These are phyloP conservation scores for Melastoma candidum DNA, from an alignment of 441 rosid species.

Conservation along the genomic window DNA sequence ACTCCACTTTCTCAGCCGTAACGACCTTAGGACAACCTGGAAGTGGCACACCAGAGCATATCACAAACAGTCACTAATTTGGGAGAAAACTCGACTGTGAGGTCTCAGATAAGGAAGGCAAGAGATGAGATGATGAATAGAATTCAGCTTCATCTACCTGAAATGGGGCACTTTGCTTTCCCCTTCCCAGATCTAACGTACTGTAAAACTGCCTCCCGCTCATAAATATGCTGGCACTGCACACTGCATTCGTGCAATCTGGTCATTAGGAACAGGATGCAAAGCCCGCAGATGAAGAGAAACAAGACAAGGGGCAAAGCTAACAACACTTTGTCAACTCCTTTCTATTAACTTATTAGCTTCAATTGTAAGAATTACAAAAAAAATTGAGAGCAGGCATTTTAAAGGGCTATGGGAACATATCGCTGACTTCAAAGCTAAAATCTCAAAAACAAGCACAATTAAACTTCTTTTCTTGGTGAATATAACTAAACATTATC, in stretches of 20 bases:
- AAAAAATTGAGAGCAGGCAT: too few species aligned
- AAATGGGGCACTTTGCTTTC: constrained; percentile 46
- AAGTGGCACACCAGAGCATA: constrained; percentile 3
- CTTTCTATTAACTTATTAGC: too few species aligned
- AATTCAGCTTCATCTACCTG: constrained; percentile 35
- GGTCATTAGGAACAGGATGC: neutral
- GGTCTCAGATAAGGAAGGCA: neutral
- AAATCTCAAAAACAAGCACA: too few species aligned
- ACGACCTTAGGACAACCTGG: constrained; percentile 22
- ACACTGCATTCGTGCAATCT: constrained; percentile 27
- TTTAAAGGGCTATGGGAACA: too few species aligned
- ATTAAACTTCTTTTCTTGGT: too few species aligned
- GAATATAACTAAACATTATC: too few species aligned
- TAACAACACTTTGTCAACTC: too few species aligned
- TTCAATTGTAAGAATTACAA: too few species aligned
- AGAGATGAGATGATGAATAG: neutral
- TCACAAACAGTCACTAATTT: constrained; percentile 1
- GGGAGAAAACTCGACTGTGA: neutral
- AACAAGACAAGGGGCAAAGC: neutral
- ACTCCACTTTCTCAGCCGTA: constrained; percentile 20
- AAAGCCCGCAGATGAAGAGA: neutral
- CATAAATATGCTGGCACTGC: constrained; percentile 86
- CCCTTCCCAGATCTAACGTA: constrained; percentile 30
- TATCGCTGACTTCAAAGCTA: too few species aligned
- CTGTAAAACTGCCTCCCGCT: constrained; percentile 39